Base-by-base conservation (phyloP, 2,329 filamentous ascomycete genomes). In the Lecanicillium sp. region DNA sequence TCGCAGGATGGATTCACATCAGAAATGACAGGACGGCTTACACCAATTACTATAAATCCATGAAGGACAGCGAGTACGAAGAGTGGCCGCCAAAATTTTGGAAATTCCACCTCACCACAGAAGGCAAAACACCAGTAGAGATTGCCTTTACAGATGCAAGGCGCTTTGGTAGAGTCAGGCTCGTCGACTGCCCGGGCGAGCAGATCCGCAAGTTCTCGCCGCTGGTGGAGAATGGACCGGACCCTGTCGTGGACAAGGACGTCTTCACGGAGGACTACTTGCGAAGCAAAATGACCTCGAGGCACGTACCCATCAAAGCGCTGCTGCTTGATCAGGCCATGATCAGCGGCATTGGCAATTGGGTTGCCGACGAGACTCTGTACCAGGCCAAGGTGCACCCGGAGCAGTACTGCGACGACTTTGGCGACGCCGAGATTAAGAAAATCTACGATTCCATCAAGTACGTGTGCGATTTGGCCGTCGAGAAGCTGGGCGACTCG, bases 281-380 rank as follows among this genome's bases (percentile, higher is more conserved):
- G 14, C 63, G 60, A n/a, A 60, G 69, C 40, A 84, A 87, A 58
- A 69, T 96, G 66, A 69, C 64, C 36, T 77, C 72, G 41, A 88
- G 90, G 39, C 86, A 78, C 51, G 85, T 96, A 1, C 89, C 90
- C 0, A 75, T 97, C 47, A 97, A 97, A 58, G 86, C 88, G 0
- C 69, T 96, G 15, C 66, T 98, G 11, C 71, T 97, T 4, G 87
- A 97, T 55, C 92, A 98, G 60, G 73, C 79, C 14, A 84, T 84
- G 56, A 84, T 97, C 44, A 92, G 85, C 52, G 92, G 92, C 7
- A 86, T 98, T 45, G 92, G 92, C 0, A 97, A 97, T 56, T 98
- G 90, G 90, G 90, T 98, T 39, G 88, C 83, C 1, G 92, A 98
- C 55, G 92, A 98, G 59, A 81, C 95, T 6, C 68, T 98, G 37